Evolutionary conservation across 495 filamentous ascomycete species (phyloP).

Genomic region (Penicillium simplicissimum): DNA sequence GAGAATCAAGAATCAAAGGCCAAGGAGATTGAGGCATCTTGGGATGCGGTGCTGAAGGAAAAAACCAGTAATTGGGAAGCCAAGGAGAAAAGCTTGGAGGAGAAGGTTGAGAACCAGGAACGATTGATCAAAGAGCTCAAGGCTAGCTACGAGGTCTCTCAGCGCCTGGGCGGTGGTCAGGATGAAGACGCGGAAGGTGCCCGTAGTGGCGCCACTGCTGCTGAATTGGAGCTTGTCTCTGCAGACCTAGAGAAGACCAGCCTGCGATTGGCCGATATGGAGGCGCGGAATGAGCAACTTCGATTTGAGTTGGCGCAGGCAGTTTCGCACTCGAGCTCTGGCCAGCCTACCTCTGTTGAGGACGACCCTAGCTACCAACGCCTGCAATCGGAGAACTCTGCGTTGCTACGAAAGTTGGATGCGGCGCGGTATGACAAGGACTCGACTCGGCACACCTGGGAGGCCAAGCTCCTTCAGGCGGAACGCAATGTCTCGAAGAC

Average conservation of each 20-base stretch:
- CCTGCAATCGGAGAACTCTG: constrained; percentile 88
- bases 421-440: constrained; percentile 79
- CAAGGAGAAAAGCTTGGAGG: constrained; percentile 87
- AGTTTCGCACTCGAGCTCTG: constrained; percentile 68
- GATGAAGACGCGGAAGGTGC: constrained; percentile 61
- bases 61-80: constrained; percentile 96
- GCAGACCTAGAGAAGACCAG: constrained; percentile 91
- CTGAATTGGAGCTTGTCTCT: constrained; percentile 89
- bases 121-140: constrained; percentile 90
- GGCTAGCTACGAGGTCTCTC: constrained; percentile 94
- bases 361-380: constrained; percentile 87
- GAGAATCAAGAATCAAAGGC: constrained; percentile 71
- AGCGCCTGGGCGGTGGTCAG: constrained; percentile 73
- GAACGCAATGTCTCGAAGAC: constrained; percentile 51
- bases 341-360: constrained; percentile 59
- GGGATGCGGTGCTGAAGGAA: constrained; percentile 89
- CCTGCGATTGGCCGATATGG: constrained; percentile 82
- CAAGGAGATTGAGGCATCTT: constrained; percentile 85
- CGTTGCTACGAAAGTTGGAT: constrained; percentile 83
- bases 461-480: constrained; percentile 60
- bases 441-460: constrained; percentile 68
- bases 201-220: constrained; percentile 68
- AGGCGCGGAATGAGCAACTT: constrained; percentile 92
- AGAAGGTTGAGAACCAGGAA: constrained; percentile 93
- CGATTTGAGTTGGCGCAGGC: constrained; percentile 86